Percentiles rank a stretch among this genome's conserved stretches.
phyloP scores from a whole-genome alignment of 2,329 filamentous ascomycete genomes.

The Colletotrichum sp. region DNA sequence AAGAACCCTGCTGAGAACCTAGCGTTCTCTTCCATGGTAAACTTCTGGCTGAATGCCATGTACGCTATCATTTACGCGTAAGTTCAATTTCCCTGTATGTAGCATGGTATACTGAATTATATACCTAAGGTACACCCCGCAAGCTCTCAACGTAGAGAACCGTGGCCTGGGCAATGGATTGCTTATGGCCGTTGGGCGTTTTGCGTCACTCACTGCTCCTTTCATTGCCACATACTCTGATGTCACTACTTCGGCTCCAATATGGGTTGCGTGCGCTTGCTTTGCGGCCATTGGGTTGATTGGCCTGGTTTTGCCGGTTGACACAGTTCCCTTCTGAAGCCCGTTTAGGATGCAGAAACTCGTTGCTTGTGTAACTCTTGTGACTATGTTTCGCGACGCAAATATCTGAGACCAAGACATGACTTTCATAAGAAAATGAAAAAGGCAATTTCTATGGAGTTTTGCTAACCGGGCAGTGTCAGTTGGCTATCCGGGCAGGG shows the following conservation, averaged over 20 bases:
- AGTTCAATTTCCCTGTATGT: neutral
- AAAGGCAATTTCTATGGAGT: no score
- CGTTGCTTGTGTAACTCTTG: neutral
- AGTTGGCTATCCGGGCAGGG: no score
- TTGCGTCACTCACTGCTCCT: neutral
- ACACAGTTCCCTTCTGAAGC: neutral
- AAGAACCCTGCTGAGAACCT: neutral
- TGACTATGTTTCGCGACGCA: no score
- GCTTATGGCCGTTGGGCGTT: neutral
- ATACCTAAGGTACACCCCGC: neutral
- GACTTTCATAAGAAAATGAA: no score
- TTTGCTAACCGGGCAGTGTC: no score
- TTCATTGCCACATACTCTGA: neutral
- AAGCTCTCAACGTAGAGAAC: neutral
- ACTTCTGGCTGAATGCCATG: neutral
- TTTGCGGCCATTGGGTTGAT: neutral
- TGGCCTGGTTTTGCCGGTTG: neutral
- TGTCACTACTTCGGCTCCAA: neutral
- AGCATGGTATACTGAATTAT: neutral
- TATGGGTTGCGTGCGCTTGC: neutral
- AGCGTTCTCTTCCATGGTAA: neutral
- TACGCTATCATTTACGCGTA: neutral
- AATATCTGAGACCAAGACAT: neutral
- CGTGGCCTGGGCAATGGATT: neutral
- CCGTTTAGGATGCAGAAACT: neutral